Evolutionary conservation across 352 stramenopile species (phyloP).

Genomic region (Globisporangium nunn): DNA sequence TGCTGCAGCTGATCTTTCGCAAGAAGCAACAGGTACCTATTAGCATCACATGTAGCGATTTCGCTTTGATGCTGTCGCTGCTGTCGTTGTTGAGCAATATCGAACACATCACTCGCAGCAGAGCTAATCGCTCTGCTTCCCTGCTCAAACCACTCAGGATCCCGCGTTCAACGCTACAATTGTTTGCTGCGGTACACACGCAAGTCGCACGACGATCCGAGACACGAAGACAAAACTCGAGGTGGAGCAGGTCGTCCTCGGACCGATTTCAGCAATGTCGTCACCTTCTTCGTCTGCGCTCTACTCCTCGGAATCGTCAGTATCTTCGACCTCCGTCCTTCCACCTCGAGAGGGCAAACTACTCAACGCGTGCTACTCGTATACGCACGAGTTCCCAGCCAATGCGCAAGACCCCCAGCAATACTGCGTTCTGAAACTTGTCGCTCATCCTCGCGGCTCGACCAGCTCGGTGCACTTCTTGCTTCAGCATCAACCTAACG

Average conservation of each 20-base stretch:
- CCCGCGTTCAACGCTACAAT: constrained; percentile 31
- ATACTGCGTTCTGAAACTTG: constrained; percentile 41
- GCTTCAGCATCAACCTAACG: constrained; percentile 22
- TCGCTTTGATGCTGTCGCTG: neutral
- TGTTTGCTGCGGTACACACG: constrained; percentile 28
- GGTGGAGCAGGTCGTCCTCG: constrained; percentile 46
- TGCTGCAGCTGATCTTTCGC: constrained; percentile 32
- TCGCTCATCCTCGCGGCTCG: constrained; percentile 33
- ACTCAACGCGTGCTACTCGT: constrained; percentile 10
- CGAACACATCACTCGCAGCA: neutral
- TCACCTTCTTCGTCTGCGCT: constrained; percentile 10
- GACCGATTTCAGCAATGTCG: constrained; percentile 19
- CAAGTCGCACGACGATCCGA: constrained; percentile 27
- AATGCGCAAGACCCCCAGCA: constrained; percentile 14
- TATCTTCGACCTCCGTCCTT: constrained; percentile 3
- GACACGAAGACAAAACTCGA: constrained; percentile 16
- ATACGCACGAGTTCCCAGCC: constrained; percentile 20
- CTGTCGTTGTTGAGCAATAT: neutral
- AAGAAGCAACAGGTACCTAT: constrained; percentile 22
- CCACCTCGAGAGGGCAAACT: constrained; percentile 1
- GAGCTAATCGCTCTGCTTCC: neutral
- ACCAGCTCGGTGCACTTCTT: constrained; percentile 30
- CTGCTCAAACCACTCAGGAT: constrained; percentile 14
- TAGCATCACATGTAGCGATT: neutral
- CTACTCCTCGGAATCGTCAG: constrained; percentile 2